These are phyloP conservation scores for Cryphonectria radicalis DNA, from an alignment of 2,329 filamentous ascomycete genomes.

Conservation along the genomic window DNA sequence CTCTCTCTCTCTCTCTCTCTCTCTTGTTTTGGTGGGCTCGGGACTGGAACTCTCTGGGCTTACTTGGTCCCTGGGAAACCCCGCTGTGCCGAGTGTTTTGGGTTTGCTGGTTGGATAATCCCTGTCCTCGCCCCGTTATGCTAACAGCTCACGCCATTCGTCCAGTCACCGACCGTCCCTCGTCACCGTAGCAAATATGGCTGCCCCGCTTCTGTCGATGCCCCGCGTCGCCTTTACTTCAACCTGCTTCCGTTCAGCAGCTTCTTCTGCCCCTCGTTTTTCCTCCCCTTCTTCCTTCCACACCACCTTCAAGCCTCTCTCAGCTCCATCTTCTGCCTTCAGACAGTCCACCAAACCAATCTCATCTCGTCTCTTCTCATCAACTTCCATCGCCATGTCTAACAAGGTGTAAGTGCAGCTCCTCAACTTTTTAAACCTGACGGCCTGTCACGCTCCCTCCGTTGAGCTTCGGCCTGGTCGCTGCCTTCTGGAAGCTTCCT, in stretches of 20 bases:
- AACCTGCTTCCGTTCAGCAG: conserved; percentile 39
- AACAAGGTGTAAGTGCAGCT: conserved; percentile 63
- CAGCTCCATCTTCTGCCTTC: conserved; percentile 43
- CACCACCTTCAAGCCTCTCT: conserved; percentile 32
- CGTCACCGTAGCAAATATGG: conserved; percentile 34
- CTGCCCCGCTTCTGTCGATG: conserved; percentile 44
- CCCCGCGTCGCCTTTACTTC: conserved; percentile 31
- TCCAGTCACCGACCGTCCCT: conserved; percentile 14
- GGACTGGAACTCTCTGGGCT: not conserved
- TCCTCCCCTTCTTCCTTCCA: conserved; percentile 39
- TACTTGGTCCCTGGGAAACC: not conserved
- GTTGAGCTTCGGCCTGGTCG: conserved; percentile 17
- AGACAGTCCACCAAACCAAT: conserved; percentile 41
- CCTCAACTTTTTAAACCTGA: conserved; percentile 4
- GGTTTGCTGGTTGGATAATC: conserved; percentile 29
- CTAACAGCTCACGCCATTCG: conserved; percentile 30
- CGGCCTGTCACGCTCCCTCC: not conserved
- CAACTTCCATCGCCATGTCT: conserved; percentile 66
- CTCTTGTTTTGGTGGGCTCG: conserved; percentile 4
- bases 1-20: conserved; percentile 2
- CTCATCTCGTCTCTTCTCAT: conserved; percentile 41
- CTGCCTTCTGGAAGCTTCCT: conserved; percentile 18
- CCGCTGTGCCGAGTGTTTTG: conserved; percentile 14
- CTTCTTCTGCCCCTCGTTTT: conserved; percentile 40
- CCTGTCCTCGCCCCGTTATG: conserved; percentile 28